Evolutionary conservation across 2,329 filamentous ascomycete species (phyloP).

Genomic region (Ophioceras dolichostomum): DNA sequence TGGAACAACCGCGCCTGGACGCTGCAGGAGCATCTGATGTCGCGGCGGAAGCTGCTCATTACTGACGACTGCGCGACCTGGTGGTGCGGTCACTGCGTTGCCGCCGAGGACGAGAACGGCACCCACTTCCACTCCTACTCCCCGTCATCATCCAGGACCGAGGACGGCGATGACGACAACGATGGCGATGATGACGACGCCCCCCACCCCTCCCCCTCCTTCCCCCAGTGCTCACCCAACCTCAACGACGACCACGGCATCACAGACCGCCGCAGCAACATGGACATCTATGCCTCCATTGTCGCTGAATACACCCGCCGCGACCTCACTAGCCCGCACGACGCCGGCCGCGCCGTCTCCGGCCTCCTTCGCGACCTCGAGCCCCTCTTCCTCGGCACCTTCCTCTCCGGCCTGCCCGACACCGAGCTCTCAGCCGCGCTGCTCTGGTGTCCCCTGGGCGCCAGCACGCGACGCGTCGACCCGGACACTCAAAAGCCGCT

Average conservation of each 20-base stretch:
- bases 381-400: slow-evolving; percentile 10
- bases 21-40: slow-evolving; percentile 1
- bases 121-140: neutral
- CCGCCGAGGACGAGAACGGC: slow-evolving; percentile 1
- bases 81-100: slow-evolving; percentile 1
- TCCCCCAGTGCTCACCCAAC: slow-evolving; percentile 13
- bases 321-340: slow-evolving; percentile 11
- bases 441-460: slow-evolving; percentile 15
- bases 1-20: slow-evolving; percentile 1
- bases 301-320: slow-evolving; percentile 13
- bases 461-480: neutral
- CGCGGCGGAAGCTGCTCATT: neutral
- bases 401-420: slow-evolving; percentile 17
- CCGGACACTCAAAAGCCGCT: neutral
- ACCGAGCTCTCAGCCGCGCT: slow-evolving; percentile 21
- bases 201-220: slow-evolving; percentile 14
- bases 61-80: slow-evolving; percentile 2
- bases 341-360: slow-evolving; percentile 20
- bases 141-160: no score
- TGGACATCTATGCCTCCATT: neutral
- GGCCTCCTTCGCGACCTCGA: slow-evolving; percentile 16
- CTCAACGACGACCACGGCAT: slow-evolving; percentile 10
- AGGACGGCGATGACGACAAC: neutral
- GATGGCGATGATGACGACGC: slow-evolving; percentile 13
- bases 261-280: neutral